Conservation (phyloP, 2,329 filamentous ascomycete genomes). For the Pochonia chlamydosporia region DNA sequence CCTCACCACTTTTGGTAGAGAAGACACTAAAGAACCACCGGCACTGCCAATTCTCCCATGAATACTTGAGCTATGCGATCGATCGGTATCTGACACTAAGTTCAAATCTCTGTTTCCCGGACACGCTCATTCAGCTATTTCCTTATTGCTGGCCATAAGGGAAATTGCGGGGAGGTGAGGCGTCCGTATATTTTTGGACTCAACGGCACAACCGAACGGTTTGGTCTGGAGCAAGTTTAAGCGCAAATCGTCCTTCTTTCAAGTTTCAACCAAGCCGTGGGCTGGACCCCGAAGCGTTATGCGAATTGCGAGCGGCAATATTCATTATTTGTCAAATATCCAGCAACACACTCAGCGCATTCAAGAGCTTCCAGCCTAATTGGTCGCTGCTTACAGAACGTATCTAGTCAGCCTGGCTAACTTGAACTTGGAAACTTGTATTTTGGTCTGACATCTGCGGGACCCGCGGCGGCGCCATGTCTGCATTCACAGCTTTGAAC, state of each 20-base stretch:
- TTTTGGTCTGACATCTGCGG: background rate
- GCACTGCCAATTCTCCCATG: background rate
- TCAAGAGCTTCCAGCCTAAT: background rate
- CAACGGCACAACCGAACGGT: background rate
- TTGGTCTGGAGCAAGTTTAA: background rate
- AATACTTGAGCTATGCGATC: background rate
- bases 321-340: background rate
- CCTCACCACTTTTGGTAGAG: background rate
- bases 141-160: background rate
- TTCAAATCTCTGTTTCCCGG: background rate
- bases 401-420: background rate
- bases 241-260: background rate
- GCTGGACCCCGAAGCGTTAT: conserved; percentile 8
- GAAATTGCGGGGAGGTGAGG: background rate
- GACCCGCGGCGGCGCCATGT: conserved; percentile 30
- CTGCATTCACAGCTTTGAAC: conserved; percentile 47
- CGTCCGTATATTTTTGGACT: background rate
- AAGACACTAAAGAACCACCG: background rate
- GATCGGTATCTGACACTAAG: background rate
- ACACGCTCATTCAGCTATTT: background rate
- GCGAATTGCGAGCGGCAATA: background rate
- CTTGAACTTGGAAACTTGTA: background rate
- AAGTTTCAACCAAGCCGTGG: conserved; percentile 1
- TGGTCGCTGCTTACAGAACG: background rate
- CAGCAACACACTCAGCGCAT: background rate